These are phyloP conservation scores for Diaporthe ampelina DNA, from an alignment of 2,329 filamentous ascomycete species.

Conservation along the genomic window DNA sequence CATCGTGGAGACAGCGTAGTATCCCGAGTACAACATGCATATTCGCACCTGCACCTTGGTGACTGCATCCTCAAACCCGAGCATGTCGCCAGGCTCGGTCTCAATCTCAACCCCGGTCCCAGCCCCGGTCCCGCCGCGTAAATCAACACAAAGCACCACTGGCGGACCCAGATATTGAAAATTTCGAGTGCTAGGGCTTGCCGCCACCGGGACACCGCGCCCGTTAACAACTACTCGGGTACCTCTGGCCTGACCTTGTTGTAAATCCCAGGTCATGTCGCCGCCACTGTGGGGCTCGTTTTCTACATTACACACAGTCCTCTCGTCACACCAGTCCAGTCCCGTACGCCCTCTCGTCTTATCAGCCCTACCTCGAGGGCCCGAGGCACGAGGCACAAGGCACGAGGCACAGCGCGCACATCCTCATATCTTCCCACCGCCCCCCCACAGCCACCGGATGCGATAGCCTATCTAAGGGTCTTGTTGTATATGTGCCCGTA, in stretches of 20 bases:
- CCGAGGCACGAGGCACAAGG: background rate
- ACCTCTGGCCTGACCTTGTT: background rate
- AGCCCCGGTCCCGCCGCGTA: slow-evolving; percentile 5
- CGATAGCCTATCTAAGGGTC: background rate
- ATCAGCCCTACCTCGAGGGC: slow-evolving; percentile 16
- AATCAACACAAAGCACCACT: background rate
- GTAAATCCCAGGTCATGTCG: background rate
- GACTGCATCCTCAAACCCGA: slow-evolving; percentile 14
- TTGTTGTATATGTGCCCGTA: background rate
- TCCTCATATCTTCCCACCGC: slow-evolving; percentile 2
- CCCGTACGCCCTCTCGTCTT: background rate
- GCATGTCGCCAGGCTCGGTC: slow-evolving; percentile 4
- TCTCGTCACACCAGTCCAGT: slow-evolving; percentile 13
- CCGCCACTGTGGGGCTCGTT: slow-evolving; percentile 22
- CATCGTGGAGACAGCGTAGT: too few relatives aligned
- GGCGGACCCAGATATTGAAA: slow-evolving; percentile 38
- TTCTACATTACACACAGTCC: background rate
- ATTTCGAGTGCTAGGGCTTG: slow-evolving; percentile 26
- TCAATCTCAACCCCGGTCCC: background rate
- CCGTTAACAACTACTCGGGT: background rate
- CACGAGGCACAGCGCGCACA: slow-evolving; percentile 11
- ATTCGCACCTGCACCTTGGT: background rate
- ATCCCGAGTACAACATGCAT: too few relatives aligned
- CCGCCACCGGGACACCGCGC: background rate
- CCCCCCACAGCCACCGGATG: background rate